Evolutionary conservation across 768 basidiomycete species (phyloP).

Genomic region (Rhodosporidiobolus odoratus): DNA sequence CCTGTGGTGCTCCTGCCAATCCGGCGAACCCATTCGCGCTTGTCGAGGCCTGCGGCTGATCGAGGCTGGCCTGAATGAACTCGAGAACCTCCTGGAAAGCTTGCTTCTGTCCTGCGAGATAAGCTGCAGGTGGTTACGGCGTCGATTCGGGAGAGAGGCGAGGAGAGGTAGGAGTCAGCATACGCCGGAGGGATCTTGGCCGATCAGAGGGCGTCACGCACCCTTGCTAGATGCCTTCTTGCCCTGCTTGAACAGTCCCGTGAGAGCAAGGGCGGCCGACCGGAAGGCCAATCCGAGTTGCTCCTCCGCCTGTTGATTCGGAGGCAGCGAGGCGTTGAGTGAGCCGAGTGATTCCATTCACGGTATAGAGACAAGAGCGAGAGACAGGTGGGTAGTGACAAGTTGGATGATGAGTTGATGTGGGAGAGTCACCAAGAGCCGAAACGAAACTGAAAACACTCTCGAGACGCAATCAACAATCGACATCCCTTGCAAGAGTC

Average conservation of each 20-base stretch:
- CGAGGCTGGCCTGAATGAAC: conserved; percentile 34
- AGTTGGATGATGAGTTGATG: not conserved
- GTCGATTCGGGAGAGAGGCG: not conserved
- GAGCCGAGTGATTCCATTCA: conserved; percentile 21
- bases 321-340: conserved; percentile 17
- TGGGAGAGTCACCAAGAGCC: not conserved
- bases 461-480: no score
- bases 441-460: no score
- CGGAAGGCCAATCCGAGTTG: conserved; percentile 19
- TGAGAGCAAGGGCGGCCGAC: conserved; percentile 22
- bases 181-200: no score
- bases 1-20: not conserved
- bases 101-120: conserved; percentile 34
- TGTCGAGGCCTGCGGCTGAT: conserved; percentile 21
- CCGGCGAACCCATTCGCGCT: not conserved
- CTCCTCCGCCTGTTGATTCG: not conserved
- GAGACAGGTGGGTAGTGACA: not conserved
- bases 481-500: no score
- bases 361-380: not conserved
- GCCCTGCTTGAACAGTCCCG: conserved; percentile 35
- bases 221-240: conserved; percentile 27
- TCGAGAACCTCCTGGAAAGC: conserved; percentile 38
- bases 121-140: conserved; percentile 1
- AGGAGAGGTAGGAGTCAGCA: not conserved
- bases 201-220: not conserved